Evolutionary conservation across 2,329 filamentous ascomycete species (phyloP).

Genomic region (Cadophora malorum): DNA sequence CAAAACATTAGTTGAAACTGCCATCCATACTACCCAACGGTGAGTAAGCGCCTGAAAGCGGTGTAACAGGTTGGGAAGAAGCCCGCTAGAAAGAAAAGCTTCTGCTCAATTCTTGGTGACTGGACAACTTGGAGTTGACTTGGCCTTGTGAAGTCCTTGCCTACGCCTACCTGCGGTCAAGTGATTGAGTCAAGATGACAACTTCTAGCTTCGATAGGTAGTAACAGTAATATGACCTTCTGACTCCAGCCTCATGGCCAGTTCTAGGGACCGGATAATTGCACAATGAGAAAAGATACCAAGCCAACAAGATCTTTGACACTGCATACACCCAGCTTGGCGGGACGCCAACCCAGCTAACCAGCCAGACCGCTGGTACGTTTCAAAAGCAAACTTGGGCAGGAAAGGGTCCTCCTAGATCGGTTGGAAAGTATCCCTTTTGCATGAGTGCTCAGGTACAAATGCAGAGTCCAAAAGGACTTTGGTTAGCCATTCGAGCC

Average conservation of each 20-base stretch:
- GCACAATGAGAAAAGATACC: not conserved
- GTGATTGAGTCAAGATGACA: not conserved
- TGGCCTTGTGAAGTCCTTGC: too few species aligned
- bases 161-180: too few species aligned
- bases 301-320: conserved; percentile 12
- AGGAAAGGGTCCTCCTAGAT: not conserved
- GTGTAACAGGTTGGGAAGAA: not conserved
- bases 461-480: conserved; percentile 5
- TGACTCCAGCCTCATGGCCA: not conserved
- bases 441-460: conserved; percentile 24
- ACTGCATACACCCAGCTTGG: conserved; percentile 6
- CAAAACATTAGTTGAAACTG: conserved; percentile 12
- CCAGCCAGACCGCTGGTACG: conserved; percentile 14
- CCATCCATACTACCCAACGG: conserved; percentile 4
- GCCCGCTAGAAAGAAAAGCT: not conserved
- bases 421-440: not conserved
- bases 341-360: not conserved
- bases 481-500: too few species aligned
- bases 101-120: not conserved
- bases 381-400: conserved; percentile 14
- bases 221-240: not conserved
- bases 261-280: not conserved
- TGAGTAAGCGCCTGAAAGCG: not conserved
- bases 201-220: not conserved
- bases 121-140: too few species aligned